These are phyloP conservation scores for Trypanosoma lewisi DNA, from an alignment of 208 protist genomes.

Conservation along the genomic window DNA sequence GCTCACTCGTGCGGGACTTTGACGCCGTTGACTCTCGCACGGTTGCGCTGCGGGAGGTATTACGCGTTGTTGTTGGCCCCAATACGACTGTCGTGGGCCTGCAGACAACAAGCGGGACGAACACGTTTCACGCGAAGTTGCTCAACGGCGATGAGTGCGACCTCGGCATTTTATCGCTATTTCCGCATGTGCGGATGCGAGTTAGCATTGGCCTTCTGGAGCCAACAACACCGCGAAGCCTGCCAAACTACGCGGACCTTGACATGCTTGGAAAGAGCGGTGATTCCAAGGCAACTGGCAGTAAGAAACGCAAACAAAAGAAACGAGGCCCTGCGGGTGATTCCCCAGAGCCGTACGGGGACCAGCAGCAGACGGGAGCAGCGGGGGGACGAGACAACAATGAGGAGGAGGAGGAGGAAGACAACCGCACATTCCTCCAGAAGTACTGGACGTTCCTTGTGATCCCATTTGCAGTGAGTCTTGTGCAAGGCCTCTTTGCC, in stretches of 20 bases:
- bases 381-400: conserved; percentile 56
- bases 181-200: conserved; percentile 64
- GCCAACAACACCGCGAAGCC: conserved; percentile 29
- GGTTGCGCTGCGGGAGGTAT: conserved; percentile 67
- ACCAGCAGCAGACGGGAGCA: conserved; percentile 33
- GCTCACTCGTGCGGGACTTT: conserved; percentile 84
- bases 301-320: conserved; percentile 1
- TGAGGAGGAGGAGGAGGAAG: conserved; percentile 56
- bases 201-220: conserved; percentile 44
- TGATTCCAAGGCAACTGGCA: not conserved
- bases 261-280: conserved; percentile 28
- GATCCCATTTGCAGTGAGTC: conserved; percentile 54
- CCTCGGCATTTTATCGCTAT: conserved; percentile 73
- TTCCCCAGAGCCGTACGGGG: conserved; percentile 9
- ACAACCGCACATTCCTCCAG: conserved; percentile 78
- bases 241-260: conserved; percentile 77
- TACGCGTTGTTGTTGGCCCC: conserved; percentile 57
- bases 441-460: conserved; percentile 90
- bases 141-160: conserved; percentile 84
- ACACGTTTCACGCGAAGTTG: conserved; percentile 89
- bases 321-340: not conserved
- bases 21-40: conserved; percentile 70
- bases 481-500: conserved; percentile 54
- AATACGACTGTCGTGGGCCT: conserved; percentile 58
- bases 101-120: conserved; percentile 73